Evolutionary conservation across 345 rosid genomes (phyloP).

Genomic region (Populus davidiana): DNA sequence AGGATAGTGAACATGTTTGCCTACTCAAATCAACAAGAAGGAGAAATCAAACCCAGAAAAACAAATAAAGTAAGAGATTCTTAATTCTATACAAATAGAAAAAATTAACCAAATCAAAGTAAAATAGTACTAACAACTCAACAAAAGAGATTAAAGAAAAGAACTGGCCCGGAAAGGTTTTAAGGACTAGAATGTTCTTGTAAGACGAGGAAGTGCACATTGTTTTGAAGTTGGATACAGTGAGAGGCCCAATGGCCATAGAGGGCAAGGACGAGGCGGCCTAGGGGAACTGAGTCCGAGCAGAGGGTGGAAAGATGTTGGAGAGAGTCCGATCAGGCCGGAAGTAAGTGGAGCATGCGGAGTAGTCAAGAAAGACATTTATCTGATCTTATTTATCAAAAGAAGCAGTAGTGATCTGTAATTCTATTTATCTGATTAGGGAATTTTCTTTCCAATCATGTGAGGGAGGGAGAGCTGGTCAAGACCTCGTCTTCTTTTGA

Average conservation of each 20-base stretch:
- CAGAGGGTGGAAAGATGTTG: constrained; percentile 47
- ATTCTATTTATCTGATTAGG: too few relatives aligned
- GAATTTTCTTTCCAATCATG: too few relatives aligned
- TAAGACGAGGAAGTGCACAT: constrained; percentile 67
- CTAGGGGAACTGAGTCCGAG: constrained; percentile 52
- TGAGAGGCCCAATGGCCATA: constrained; percentile 74
- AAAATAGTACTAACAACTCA: background rate
- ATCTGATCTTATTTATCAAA: too few relatives aligned
- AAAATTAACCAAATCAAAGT: too few relatives aligned
- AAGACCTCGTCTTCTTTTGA: too few relatives aligned
- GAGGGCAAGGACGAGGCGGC: constrained; percentile 77
- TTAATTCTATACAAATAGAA: background rate
- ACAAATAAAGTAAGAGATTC: background rate
- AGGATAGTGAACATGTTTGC: background rate
- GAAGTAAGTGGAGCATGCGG: constrained; percentile 56
- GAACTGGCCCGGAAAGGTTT: constrained; percentile 66
- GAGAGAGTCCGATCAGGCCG: constrained; percentile 54
- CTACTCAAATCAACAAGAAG: background rate
- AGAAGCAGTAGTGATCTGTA: too few relatives aligned
- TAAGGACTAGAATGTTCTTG: constrained; percentile 74
- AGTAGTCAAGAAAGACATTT: too few relatives aligned
- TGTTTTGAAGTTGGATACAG: constrained; percentile 80
- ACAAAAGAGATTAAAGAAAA: background rate
- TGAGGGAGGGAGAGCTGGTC: too few relatives aligned
- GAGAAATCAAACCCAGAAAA: background rate